Conservation (phyloP, 192 early-diverging fungal genomes). For the Coemansia sp. region DNA sequence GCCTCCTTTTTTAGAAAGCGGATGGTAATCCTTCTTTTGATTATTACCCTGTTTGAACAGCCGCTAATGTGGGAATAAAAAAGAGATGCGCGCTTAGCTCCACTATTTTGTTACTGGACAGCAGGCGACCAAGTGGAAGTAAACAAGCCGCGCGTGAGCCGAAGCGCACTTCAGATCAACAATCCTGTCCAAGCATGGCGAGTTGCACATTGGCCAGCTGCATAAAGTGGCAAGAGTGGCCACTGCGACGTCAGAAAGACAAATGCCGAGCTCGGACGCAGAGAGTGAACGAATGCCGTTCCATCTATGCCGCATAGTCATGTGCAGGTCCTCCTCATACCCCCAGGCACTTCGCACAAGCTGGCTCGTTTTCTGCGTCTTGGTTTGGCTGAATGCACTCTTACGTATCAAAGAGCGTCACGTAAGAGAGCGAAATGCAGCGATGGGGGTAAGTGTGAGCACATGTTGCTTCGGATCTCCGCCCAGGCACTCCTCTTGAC, state of each 20-base stretch:
- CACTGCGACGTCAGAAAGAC: background rate
- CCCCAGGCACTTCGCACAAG: background rate
- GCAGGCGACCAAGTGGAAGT: background rate
- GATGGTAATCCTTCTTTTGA: background rate
- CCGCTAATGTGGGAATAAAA: background rate
- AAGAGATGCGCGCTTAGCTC: background rate
- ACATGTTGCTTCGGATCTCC: conserved; percentile 11
- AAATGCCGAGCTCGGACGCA: background rate
- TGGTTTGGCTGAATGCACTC: background rate
- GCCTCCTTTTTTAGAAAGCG: background rate
- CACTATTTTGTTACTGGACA: background rate
- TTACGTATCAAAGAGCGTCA: background rate
- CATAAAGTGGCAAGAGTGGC: background rate
- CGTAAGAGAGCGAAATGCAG: background rate
- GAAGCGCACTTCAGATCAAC: background rate
- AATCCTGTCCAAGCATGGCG: background rate
- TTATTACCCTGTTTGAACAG: background rate
- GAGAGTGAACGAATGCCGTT: background rate
- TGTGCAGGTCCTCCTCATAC: background rate
- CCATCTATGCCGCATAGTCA: background rate
- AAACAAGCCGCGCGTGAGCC: background rate
- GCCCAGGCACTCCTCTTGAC: conserved; percentile 3
- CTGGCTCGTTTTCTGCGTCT: background rate
- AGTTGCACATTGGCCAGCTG: background rate
- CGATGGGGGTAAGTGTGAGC: background rate